Base-by-base conservation (phyloP, 2,329 filamentous ascomycete genomes). In the Xylaria digitata region DNA sequence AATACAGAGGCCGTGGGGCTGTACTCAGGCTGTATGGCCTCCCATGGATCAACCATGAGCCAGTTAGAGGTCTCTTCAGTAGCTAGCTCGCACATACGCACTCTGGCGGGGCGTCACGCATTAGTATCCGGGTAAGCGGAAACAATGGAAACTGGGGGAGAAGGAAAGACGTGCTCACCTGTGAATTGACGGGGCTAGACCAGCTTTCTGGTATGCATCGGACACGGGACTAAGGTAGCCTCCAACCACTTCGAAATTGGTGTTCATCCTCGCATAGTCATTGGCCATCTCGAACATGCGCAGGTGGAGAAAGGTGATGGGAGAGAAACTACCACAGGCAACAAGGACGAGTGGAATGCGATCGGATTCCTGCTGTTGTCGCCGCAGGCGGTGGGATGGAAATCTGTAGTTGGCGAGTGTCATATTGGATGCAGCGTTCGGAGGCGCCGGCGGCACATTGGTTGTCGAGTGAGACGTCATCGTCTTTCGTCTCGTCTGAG, bases 41-140 rank as follows among this genome's bases (percentile, higher is more conserved):
- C 94, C 90, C 92, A 96, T 0, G 92, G 89, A 77, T 97, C 93
- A 52, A 96, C 92, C 89, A 93, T 93, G 67, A 96, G 84, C 90
- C 92, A 94, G 73, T 89, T 88, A 57, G 90, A 90, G 58, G 92
- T 90, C 72, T 91, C 86, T 72, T 89, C 87, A 26, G 93, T 90
- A 7, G 93, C 94, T 43, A 96, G 84, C 74, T 92, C 87, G 79
- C 93, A 97, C 94, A 97, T 97, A 70, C 90, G 89, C 70, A 96
- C 86, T 72, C 87, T 88, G 17, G 23, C 53, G 48, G 54, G 50
- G 19, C 13, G 40, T 4, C 32, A 57, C 19, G 32, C 55, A 59
- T 75, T 71, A 74, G 74, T 32, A 43, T 61, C 1, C 48, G 17
- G 49, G 40, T 42, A 37, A 48, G 17, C 50, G 54, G 30, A 45